Evolutionary conservation across 805 yeast genomes (phyloP).

Genomic region (Saccharomycopsis selenospora): DNA sequence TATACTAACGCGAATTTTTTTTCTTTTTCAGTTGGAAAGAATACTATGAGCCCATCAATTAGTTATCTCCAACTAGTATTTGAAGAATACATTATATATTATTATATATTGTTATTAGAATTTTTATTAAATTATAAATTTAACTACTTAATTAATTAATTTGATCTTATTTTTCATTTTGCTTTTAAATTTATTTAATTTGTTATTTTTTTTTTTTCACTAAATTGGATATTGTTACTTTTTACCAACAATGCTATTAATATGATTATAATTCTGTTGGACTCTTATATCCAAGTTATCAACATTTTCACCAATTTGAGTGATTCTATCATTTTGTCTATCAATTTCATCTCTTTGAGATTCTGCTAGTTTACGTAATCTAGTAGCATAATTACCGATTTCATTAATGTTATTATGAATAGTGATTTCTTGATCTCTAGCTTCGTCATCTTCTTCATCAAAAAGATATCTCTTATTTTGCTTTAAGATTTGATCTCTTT

Average conservation of each 20-base stretch:
- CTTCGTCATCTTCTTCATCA: constrained; percentile 79
- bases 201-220: no score
- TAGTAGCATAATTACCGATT: constrained; percentile 58
- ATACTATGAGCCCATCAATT: no score
- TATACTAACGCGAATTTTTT: no score
- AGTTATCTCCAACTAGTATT: no score
- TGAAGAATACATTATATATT: no score
- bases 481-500: constrained; percentile 31
- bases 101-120: no score
- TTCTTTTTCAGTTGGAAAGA: no score
- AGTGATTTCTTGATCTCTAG: constrained; percentile 86
- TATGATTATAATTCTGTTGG: constrained; percentile 44
- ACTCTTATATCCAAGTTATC: constrained; percentile 79
- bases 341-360: constrained; percentile 72
- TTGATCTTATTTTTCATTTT: no score
- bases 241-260: neutral
- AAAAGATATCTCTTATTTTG: constrained; percentile 69
- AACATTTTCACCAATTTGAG: constrained; percentile 73
- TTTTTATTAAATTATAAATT: no score
- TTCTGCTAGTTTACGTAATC: constrained; percentile 65
- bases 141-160: no score
- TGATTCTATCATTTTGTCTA: constrained; percentile 67
- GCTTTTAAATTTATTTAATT: no score
- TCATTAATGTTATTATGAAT: constrained; percentile 77
- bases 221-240: no score